Evolutionary conservation across 495 filamentous ascomycete genomes (phyloP).

Genomic region (Hyaloscypha bicolor): DNA sequence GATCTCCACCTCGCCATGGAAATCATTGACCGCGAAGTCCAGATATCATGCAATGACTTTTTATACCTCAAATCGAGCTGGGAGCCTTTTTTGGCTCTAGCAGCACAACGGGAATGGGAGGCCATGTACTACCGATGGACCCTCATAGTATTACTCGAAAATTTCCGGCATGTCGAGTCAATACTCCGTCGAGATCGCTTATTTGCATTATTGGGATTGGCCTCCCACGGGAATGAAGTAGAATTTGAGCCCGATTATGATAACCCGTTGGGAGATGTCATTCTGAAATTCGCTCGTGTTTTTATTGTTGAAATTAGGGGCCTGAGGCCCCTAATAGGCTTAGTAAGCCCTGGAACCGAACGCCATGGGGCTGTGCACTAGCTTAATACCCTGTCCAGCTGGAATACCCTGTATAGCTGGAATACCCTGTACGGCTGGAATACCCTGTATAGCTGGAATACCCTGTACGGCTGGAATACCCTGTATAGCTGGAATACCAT

Average conservation of each 20-base stretch:
- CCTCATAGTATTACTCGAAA: slow-evolving; percentile 2
- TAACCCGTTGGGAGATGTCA: slow-evolving; percentile 7
- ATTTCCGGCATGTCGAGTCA: slow-evolving; percentile 4
- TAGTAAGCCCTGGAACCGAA: no score
- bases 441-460: no score
- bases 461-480: no score
- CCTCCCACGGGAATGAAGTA: neutral
- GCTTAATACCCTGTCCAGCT: no score
- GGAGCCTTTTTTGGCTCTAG: no score
- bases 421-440: no score
- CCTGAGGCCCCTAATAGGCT: no score
- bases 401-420: no score
- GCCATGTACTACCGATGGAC: neutral
- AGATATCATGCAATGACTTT: neutral
- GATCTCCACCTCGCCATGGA: slow-evolving; percentile 2
- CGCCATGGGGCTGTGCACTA: no score
- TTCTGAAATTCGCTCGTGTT: slow-evolving; percentile 7
- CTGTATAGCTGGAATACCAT: no score
- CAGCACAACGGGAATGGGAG: no score
- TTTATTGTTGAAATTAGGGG: no score
- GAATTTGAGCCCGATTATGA: slow-evolving; percentile 19
- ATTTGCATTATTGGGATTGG: slow-evolving; percentile 19
- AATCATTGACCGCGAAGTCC: neutral
- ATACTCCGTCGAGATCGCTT: slow-evolving; percentile 8
- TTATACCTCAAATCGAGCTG: neutral